Evolutionary conservation across 1,139 yeast genomes (phyloP), one percentile per base, ranked within the genome.

Genomic region (Suhomyces bribrorum): DNA sequence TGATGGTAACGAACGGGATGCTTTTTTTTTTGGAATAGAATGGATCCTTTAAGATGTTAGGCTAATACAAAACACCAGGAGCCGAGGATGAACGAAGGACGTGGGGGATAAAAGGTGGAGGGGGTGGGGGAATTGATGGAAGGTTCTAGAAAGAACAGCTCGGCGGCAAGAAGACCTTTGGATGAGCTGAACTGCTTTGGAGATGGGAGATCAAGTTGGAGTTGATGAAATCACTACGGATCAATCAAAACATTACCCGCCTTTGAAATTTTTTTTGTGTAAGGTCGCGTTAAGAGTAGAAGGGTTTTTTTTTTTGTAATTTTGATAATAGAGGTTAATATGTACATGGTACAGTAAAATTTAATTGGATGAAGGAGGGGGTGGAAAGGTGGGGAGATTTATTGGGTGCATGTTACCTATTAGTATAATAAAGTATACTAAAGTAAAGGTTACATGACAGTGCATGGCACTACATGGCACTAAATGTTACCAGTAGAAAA

Each of bases 261-360:
- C 42, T 34, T 33, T 37, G 32, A 40, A 40, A 34, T 34, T 37
- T 40, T 40, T 40, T 40, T 40, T 40, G 44, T 40, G 44, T 25
- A 11, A 40, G 32, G 40, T 33, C 36, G 40, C 39, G 40, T 35
- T 23, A 34, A 14, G 33, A 29, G 29, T 34, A 20, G 23, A 20
- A n/a, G 11, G 23, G 23, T 8, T 20, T 20, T 20, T 20, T n/a
- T n/a, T n/a, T n/a, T n/a, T n/a, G n/a, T n/a, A n/a, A n/a, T n/a
- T n/a, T n/a, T n/a, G n/a, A n/a, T n/a, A n/a, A n/a, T n/a, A n/a
- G n/a, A n/a, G n/a, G n/a, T n/a, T n/a, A n/a, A n/a, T n/a, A n/a
- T n/a, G n/a, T n/a, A n/a, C n/a, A n/a, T n/a, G 23, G 23, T 20
- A 8, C 11, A 3, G 23, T 20, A 3, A 4, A 11, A 11, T 20